These are phyloP conservation scores for Grosmannia clavigera DNA, from an alignment of 2,329 filamentous ascomycete genomes.

Conservation along the genomic window DNA sequence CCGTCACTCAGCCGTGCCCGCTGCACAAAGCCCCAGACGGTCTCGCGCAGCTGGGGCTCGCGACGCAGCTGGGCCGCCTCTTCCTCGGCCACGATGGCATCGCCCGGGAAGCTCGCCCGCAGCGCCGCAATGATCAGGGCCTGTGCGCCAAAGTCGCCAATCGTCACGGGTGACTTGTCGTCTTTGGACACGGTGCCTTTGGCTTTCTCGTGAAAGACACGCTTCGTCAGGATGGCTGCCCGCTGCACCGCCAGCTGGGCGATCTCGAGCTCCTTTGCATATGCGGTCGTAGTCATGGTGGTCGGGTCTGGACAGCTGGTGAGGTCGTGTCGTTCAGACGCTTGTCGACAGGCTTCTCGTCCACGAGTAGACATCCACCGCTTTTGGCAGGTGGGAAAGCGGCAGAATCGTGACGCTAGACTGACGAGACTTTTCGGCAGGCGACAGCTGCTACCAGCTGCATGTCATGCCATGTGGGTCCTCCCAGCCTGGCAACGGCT, in stretches of 20 bases:
- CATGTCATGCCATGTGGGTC: neutral
- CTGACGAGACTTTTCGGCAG: too few relatives aligned
- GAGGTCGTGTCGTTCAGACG: too few relatives aligned
- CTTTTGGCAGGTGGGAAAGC: too few relatives aligned
- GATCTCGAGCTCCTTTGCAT: slow-evolving; percentile 67
- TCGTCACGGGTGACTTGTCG: slow-evolving; percentile 92
- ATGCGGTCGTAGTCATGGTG: slow-evolving; percentile 31
- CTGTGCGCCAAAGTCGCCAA: slow-evolving; percentile 96
- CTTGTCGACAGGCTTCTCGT: neutral
- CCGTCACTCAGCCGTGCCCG: slow-evolving; percentile 47
- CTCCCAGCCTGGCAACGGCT: neutral
- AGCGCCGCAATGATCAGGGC: slow-evolving; percentile 89
- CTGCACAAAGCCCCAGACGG: slow-evolving; percentile 76
- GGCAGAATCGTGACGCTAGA: too few relatives aligned
- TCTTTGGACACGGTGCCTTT: slow-evolving; percentile 92
- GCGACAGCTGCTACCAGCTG: neutral
- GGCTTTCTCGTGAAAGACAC: slow-evolving; percentile 62
- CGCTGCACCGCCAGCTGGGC: slow-evolving; percentile 84
- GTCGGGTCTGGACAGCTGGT: neutral
- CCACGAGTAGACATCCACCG: slow-evolving; percentile 17
- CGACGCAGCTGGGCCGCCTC: slow-evolving; percentile 70
- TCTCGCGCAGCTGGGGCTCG: slow-evolving; percentile 55
- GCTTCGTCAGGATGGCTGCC: slow-evolving; percentile 42
- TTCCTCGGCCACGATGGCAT: slow-evolving; percentile 91
- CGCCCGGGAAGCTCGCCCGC: slow-evolving; percentile 75